Evolutionary conservation across 305 asterid species (phyloP).

Genomic region (Plantago coronopus): DNA sequence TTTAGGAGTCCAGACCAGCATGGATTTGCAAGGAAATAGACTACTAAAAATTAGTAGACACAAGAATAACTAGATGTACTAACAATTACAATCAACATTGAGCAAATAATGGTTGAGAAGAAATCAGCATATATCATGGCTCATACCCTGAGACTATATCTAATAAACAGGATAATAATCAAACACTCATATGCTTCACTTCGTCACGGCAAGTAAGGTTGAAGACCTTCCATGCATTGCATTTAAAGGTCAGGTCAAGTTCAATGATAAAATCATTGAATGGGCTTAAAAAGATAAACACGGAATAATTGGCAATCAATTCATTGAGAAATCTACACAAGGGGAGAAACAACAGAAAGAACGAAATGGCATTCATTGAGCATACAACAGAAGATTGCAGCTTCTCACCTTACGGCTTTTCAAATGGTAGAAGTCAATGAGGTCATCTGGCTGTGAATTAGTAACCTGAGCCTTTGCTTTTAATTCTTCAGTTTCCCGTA

Average conservation of each 20-base stretch:
- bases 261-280: too few relatives aligned
- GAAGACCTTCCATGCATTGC: background rate
- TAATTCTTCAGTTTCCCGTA: constrained; percentile 84
- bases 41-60: background rate
- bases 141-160: background rate
- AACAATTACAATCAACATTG: background rate
- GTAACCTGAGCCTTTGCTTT: constrained; percentile 76
- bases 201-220: background rate
- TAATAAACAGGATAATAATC: background rate
- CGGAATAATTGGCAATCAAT: background rate
- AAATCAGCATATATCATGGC: background rate
- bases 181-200: background rate
- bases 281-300: background rate
- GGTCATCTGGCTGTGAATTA: constrained; percentile 90
- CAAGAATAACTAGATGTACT: constrained; percentile 9
- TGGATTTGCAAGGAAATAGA: constrained; percentile 9
- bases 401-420: constrained; percentile 77
- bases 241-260: background rate
- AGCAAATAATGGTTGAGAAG: constrained; percentile 6
- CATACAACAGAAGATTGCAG: constrained; percentile 1
- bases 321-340: too few relatives aligned
- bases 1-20: constrained; percentile 4
- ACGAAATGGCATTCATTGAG: too few relatives aligned
- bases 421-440: constrained; percentile 88
- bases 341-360: too few relatives aligned